A percentile compares a stretch with the other conserved stretches of the same genome.
Evolutionary conservation across 257 asterid genomes (phyloP).

Genomic region (Fraxinus cuspidata): DNA sequence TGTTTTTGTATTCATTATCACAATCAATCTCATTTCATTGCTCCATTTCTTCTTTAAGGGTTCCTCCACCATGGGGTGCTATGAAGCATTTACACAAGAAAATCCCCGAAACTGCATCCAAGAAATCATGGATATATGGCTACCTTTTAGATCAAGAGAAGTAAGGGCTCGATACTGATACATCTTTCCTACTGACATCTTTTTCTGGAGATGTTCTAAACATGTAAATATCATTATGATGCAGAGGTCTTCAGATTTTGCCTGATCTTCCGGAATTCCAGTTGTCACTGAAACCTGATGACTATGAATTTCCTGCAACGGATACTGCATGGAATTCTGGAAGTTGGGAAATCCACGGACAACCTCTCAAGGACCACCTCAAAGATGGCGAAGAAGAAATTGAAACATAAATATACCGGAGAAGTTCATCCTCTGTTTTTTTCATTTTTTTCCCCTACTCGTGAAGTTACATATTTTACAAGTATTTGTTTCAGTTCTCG

Average conservation of each 20-base stretch:
- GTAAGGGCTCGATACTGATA: conserved; percentile 30
- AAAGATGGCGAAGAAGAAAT: conserved; percentile 36
- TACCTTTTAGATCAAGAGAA: conserved; percentile 68
- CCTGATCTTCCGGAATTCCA: conserved; percentile 86
- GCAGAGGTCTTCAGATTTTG: conserved; percentile 49
- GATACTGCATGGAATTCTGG: conserved; percentile 63
- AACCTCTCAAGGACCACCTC: conserved; percentile 52
- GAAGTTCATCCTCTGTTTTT: background rate
- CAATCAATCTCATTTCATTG: background rate
- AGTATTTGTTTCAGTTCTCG: background rate
- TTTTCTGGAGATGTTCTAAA: background rate
- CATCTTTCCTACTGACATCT: background rate
- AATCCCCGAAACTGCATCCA: conserved; percentile 76
- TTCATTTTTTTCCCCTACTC: background rate
- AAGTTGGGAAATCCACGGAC: conserved; percentile 50
- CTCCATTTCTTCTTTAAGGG: conserved; percentile 34
- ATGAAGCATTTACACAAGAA: conserved; percentile 76
- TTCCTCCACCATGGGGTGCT: conserved; percentile 77
- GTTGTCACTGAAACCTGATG: conserved; percentile 78
- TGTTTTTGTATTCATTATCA: background rate
- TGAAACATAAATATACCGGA: conserved; percentile 8
- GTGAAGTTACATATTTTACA: background rate
- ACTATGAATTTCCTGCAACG: conserved; percentile 55
- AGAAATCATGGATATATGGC: conserved; percentile 74
- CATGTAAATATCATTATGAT: background rate